Evolutionary conservation across 164 flowering plant species (phyloP).

Genomic region (Chimonanthus praecox): DNA sequence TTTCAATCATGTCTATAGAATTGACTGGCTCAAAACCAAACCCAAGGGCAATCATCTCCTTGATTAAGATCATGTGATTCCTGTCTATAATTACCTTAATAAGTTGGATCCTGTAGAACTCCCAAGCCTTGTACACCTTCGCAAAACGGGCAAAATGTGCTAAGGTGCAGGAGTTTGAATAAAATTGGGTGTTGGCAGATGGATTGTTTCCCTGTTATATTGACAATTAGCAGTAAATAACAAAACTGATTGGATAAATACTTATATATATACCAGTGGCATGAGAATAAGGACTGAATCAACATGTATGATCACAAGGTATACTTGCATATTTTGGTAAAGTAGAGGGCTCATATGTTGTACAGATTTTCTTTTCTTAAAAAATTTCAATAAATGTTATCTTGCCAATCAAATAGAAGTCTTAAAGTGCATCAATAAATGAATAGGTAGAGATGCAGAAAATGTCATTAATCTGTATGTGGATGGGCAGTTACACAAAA

Average conservation of each 20-base stretch:
- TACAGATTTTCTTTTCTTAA: too few relatives aligned
- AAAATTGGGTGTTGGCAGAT: conserved; percentile 67
- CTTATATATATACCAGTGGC: neutral
- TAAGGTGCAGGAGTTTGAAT: conserved; percentile 56
- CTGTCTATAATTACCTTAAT: conserved; percentile 45
- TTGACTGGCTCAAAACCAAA: too few relatives aligned
- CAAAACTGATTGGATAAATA: neutral
- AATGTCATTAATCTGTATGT: neutral
- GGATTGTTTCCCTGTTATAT: conserved; percentile 71
- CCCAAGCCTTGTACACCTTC: conserved; percentile 77
- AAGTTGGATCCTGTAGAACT: conserved; percentile 71
- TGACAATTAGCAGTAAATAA: neutral
- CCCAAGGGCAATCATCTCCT: neutral
- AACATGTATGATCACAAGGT: neutral
- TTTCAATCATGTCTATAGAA: too few relatives aligned
- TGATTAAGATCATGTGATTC: neutral
- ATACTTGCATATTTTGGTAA: neutral
- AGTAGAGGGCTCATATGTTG: neutral
- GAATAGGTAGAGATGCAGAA: neutral
- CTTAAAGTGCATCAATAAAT: too few relatives aligned
- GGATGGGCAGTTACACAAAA: neutral
- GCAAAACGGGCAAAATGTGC: conserved; percentile 83
- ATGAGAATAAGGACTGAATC: neutral
- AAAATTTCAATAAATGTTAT: neutral
- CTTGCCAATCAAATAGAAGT: too few relatives aligned